Conservation (phyloP, 768 basidiomycete genomes). For the Pleurotus eryngii region DNA sequence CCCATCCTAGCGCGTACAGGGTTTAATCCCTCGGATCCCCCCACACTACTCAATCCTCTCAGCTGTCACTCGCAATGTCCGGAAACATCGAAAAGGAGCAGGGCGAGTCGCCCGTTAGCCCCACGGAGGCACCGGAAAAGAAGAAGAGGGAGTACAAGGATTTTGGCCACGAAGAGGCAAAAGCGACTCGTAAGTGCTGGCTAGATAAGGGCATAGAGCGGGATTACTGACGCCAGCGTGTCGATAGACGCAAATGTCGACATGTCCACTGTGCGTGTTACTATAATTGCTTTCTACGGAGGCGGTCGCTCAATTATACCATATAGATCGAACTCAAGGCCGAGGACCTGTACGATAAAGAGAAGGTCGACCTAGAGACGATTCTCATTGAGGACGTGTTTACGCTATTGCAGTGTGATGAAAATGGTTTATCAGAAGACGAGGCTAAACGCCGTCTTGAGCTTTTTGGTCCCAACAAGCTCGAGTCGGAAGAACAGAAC, state of each 20-base stretch:
- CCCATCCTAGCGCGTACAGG: slow-evolving; percentile 3
- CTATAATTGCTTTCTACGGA: no score
- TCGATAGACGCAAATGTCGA: slow-evolving; percentile 78
- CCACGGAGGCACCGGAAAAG: slow-evolving; percentile 31
- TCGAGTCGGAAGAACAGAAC: slow-evolving; percentile 88
- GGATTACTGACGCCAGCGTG: slow-evolving; percentile 13
- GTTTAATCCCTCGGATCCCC: slow-evolving; percentile 4
- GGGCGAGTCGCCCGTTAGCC: slow-evolving; percentile 37
- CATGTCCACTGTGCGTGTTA: slow-evolving; percentile 64
- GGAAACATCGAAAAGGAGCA: slow-evolving; percentile 64
- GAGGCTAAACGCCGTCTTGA: slow-evolving; percentile 84
- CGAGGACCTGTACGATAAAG: slow-evolving; percentile 95
- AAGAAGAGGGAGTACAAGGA: slow-evolving; percentile 88
- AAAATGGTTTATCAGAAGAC: slow-evolving; percentile 68
- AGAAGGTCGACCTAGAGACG: slow-evolving; percentile 98
- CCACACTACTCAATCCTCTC: slow-evolving; percentile 17
- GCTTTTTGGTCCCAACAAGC: slow-evolving; percentile 95
- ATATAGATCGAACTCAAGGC: slow-evolving; percentile 84
- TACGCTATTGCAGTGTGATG: slow-evolving; percentile 88
- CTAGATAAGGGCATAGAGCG: slow-evolving; percentile 3
- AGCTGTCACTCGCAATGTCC: slow-evolving; percentile 25
- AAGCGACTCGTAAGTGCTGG: slow-evolving; percentile 58
- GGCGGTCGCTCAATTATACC: no score
- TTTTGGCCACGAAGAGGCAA: slow-evolving; percentile 69
- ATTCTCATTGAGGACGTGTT: slow-evolving; percentile 96